phyloP scores from a whole-genome alignment of 495 filamentous ascomycete species.

The Penicillium fimorum region DNA sequence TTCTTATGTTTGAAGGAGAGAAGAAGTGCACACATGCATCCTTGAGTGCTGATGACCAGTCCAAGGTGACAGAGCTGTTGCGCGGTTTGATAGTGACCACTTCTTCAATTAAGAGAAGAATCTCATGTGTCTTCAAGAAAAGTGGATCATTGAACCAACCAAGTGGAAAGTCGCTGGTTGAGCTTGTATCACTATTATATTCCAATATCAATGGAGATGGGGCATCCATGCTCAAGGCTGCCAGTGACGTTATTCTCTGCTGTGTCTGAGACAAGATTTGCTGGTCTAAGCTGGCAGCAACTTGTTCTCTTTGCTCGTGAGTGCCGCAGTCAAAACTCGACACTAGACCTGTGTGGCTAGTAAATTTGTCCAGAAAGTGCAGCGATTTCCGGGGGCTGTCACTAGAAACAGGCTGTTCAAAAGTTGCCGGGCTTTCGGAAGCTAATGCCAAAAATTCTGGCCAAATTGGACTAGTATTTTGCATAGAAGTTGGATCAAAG shows the following conservation, averaged over 20 bases:
- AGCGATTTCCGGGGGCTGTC: slow-evolving; percentile 6
- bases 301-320: slow-evolving; percentile 15
- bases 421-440: background rate
- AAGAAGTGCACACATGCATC: slow-evolving; percentile 24
- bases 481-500: background rate
- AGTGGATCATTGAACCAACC: slow-evolving; percentile 22
- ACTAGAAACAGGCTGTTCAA: background rate
- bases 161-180: background rate
- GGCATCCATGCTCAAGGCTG: background rate
- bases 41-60: slow-evolving; percentile 22
- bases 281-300: slow-evolving; percentile 14
- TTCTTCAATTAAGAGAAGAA: slow-evolving; percentile 24
- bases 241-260: background rate
- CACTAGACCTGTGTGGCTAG: slow-evolving; percentile 23
- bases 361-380: slow-evolving; percentile 23
- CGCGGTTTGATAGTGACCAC: slow-evolving; percentile 27
- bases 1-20: slow-evolving; percentile 21
- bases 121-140: slow-evolving; percentile 25
- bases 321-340: slow-evolving; percentile 26
- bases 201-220: slow-evolving; percentile 9
- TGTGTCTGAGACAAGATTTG: background rate
- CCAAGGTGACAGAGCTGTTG: slow-evolving; percentile 25
- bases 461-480: slow-evolving; percentile 8
- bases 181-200: slow-evolving; percentile 7
- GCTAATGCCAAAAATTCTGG: slow-evolving; percentile 6